Base-by-base conservation (phyloP, 768 basidiomycete species). In the Pleurotus tuoliensis region DNA sequence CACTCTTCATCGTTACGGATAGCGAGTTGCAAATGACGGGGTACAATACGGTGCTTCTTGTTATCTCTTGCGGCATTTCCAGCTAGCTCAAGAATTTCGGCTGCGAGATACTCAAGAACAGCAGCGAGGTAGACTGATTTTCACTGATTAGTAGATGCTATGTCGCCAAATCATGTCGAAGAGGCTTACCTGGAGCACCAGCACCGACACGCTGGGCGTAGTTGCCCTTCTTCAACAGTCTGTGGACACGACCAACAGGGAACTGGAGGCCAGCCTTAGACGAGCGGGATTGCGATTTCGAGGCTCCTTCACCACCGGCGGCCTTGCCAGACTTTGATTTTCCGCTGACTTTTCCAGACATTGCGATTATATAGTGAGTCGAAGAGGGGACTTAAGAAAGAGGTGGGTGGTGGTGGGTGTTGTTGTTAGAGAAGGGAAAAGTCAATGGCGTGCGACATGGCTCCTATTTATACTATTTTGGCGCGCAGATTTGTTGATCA, bases 31-130 rank as follows among this genome's bases (percentile, higher is more conserved):
- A 92, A 71, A 72, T 88, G 91, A 66, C 83, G 86, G 58, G 87
- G 90, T 51, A 88, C 87, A 69, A 91, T 90, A 82, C 90, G 88
- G 64, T 85, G 83, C 77, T 90, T 86, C 81, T 87, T 82, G 73
- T 83, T 83, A 71, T 79, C 82, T 56, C 82, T 79, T 20, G 82
- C 86, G 37, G 86, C 86, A 64, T 86, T 86, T 46, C 88, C 90
- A 60, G 88, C 90, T 37, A 91, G 76, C 70, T 91, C 88, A 59
- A 91, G 83, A 70, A 91, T 90, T 72, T 91, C 88, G 53, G 88
- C 88, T 55, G 88, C 84, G 61, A 91, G 82, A 68, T 91, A 88
- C 70, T 90, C 89, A 63, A 90, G 81, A 62, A 90, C 87, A 24
- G 87, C 88, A 34, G 88, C 88, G 60, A 90, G 82, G 72, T 90